A percentile compares a stretch with the other conserved stretches of the same genome.
Evolutionary conservation across 2,329 filamentous ascomycete species (phyloP).

Genomic region (Sporothrix variecibatus): DNA sequence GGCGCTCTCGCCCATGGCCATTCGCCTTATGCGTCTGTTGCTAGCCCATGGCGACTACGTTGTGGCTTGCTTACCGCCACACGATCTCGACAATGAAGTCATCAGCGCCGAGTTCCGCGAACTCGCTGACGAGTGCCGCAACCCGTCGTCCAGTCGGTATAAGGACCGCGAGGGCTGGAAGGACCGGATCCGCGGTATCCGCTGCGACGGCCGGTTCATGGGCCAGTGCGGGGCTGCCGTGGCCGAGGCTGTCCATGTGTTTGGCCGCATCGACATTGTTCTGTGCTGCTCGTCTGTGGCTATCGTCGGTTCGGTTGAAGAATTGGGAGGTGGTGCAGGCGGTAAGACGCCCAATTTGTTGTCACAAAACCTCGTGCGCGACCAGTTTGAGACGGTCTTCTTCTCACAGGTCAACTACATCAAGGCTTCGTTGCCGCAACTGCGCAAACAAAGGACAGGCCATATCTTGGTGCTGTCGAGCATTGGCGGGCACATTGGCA

Average conservation of each 20-base stretch:
- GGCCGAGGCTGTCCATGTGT: constrained; percentile 80
- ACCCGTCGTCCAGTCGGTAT: constrained; percentile 38
- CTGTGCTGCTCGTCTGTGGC: constrained; percentile 89
- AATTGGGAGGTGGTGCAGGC: constrained; percentile 57
- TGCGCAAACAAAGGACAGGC: constrained; percentile 78
- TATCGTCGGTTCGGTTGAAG: constrained; percentile 87
- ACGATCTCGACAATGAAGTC: constrained; percentile 74
- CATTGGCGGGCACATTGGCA: constrained; percentile 89
- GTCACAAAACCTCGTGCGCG: constrained; percentile 76
- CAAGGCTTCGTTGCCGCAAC: constrained; percentile 78
- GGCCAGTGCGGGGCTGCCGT: constrained; percentile 81
- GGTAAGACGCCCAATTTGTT: constrained; percentile 38
- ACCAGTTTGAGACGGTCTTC: constrained; percentile 93
- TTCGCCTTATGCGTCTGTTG: constrained; percentile 77
- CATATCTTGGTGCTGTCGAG: constrained; percentile 90
- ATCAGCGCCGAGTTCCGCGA: constrained; percentile 78
- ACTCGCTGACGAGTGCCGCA: constrained; percentile 70
- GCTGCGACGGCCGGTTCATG: constrained; percentile 63
- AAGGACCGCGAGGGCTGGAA: constrained; percentile 77
- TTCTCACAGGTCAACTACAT: constrained; percentile 97
- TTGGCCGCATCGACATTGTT: constrained; percentile 85
- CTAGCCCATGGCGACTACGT: constrained; percentile 92
- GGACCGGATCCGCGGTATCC: constrained; percentile 69
- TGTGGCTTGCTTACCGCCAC: constrained; percentile 76
- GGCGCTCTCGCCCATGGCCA: constrained; percentile 79